These are phyloP conservation scores for Manihot esculenta DNA, from an alignment of 441 rosid genomes.

Conservation along the genomic window DNA sequence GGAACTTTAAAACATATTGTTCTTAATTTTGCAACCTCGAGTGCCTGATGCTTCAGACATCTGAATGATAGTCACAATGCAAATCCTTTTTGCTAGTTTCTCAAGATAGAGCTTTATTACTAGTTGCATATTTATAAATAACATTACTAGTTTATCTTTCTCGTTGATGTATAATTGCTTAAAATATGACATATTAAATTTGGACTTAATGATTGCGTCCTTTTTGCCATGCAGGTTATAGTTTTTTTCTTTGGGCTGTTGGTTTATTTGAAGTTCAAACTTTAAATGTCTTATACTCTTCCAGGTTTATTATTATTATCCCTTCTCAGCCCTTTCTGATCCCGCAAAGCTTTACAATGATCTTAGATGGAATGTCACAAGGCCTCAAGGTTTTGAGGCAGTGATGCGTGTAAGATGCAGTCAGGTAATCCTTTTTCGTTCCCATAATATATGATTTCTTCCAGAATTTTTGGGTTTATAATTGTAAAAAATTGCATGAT, in stretches of 20 bases:
- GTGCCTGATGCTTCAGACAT: background rate
- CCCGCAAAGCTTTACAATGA: constrained; percentile 97
- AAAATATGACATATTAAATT: background rate
- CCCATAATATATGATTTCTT: background rate
- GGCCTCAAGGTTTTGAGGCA: constrained; percentile 99
- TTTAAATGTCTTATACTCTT: constrained; percentile 26
- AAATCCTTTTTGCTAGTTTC: background rate
- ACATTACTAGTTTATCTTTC: background rate
- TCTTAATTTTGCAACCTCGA: background rate
- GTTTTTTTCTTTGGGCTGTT: constrained; percentile 12
- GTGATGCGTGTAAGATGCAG: constrained; percentile 99
- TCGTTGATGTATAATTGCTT: background rate
- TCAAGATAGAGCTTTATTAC: background rate
- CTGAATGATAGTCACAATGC: background rate
- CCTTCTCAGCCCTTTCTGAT: constrained; percentile 91
- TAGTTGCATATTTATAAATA: background rate
- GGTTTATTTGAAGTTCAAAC: constrained; percentile 4
- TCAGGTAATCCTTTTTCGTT: constrained; percentile 53
- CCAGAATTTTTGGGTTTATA: background rate
- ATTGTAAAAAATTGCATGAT: constrained; percentile 8
- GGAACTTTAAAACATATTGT: background rate
- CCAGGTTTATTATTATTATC: constrained; percentile 89
- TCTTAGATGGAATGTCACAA: constrained; percentile 94
- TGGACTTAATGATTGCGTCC: background rate
- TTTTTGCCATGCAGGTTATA: background rate